A percentile compares a stretch with the other conserved stretches of the same genome.
These are phyloP conservation scores for Detonula confervacea DNA, from an alignment of 352 stramenopile species.

Conservation along the genomic window DNA sequence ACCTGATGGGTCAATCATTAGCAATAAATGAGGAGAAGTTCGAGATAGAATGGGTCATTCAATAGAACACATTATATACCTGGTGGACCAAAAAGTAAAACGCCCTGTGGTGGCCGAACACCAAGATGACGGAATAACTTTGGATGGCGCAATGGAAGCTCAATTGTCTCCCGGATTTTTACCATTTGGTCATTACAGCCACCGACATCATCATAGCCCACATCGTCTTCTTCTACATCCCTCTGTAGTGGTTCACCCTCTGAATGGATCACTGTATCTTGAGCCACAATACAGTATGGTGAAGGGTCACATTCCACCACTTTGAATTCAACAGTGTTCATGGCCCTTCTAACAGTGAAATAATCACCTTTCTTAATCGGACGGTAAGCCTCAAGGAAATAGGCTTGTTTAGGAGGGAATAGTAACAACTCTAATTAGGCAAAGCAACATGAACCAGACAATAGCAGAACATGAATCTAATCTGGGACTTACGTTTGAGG, in stretches of 20 bases:
- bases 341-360: slow-evolving; percentile 97
- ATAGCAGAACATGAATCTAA: no score
- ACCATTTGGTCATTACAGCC: slow-evolving; percentile 89
- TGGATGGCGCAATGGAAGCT: slow-evolving; percentile 90
- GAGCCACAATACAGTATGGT: slow-evolving; percentile 98
- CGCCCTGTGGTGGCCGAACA: slow-evolving; percentile 90
- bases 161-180: slow-evolving; percentile 91
- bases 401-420: no score
- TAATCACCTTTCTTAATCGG: slow-evolving; percentile 95
- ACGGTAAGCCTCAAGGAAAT: slow-evolving; percentile 99
- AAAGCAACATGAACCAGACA: no score
- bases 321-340: slow-evolving; percentile 99
- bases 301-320: slow-evolving; percentile 98
- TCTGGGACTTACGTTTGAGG: no score
- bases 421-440: no score
- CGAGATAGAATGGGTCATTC: no score
- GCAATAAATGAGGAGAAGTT: not conserved
- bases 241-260: slow-evolving; percentile 95
- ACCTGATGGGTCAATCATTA: slow-evolving; percentile 89
- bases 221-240: slow-evolving; percentile 96
- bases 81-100: no score
- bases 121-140: slow-evolving; percentile 90
- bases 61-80: no score
- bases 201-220: slow-evolving; percentile 89
- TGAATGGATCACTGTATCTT: slow-evolving; percentile 98